Evolutionary conservation across 257 asterid species (phyloP), one percentile per base, ranked within the genome.

Genomic region (Penstemon barbatus): DNA sequence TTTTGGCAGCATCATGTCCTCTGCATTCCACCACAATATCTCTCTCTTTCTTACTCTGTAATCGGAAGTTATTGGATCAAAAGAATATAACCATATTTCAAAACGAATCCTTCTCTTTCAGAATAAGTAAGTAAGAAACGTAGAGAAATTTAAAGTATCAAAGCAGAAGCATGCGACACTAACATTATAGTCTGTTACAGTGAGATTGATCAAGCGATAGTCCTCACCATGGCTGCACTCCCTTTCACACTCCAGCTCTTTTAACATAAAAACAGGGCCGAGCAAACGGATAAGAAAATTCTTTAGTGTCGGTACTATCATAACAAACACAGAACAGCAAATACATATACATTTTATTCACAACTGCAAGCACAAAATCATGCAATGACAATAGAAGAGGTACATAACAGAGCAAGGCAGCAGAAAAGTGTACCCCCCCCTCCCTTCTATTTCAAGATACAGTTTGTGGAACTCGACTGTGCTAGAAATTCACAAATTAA

Each of bases 171-270:
- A 69, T 57, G 69, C 12, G 62, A 39, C 40, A 65, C 89, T 76
- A 71, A 93, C 99, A 62, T 70, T 79, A 60, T 73, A 91, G 79
- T 94, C 97, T 10, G 86, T 87, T 33, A 94, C 69, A 36, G 95
- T 91, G 75, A 91, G 97, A 86, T 86, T 94, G 85, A 91, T 80
- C 91, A 94, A 63, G 73, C 96, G 96, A 75, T 89, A 89, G 79
- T 91, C 99, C 85, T 94, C 99, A 36, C 99, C 99, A 63, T 85
- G 76, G 80, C 97, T 94, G 90, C 99, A 94, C 77, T 94, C 99
- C 55, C 99, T 85, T 72, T 89, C 99, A 72, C 99, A 94, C n/a
- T 85, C 87, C 71, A 94, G 75, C 81, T 94, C 97, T 93, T 73
- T 70, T 58, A n/a, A 71, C 70, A 18, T 2, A 18, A 46, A 49